Base-by-base conservation (phyloP, 164 flowering plant genomes). In the Dillenia turbinata region DNA sequence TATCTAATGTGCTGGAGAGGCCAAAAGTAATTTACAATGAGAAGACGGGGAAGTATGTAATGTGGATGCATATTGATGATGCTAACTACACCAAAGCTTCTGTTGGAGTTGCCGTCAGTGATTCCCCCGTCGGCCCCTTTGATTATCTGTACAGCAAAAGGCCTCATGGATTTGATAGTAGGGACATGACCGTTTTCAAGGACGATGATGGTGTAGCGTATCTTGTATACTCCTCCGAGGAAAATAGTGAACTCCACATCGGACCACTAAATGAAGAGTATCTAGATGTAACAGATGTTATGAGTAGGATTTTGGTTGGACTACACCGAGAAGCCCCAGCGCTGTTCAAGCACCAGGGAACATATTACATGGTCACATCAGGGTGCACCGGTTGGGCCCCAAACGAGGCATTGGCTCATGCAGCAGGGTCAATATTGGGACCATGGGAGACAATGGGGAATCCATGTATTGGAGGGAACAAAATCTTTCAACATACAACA, bases 51-150 rank as follows among this genome's bases (percentile, higher is more conserved):
- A 87, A 92, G 64, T 95, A 92, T 57, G 95, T 95, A 13, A 95
- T 95, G 99, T 95, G 97, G 99, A 95, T 95, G 97, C 99, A 95
- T 62, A 80, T 95, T 19, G 99, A 95, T 50, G 84, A 92, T 79
- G 76, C 69, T 54, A 95, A 92, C 80, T 95, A 95, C 76, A 95
- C 97, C 52, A 92, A 81, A 73, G 99, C 99, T 53, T 65, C 87
- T 2, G 89, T 86, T 13, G 99, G 99, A 14, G 76, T 92, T 26
- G 99, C 97, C 17, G 56, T 85, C 26, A 88, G 96, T 19, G 82
- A 86, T 56, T 75, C 67, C n/a, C 96, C 99, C 6, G 79, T 79
- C 7, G 99, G 97, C n/a, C 99, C 97, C 10, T 95, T 90, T 51
- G 72, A 80, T 43, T 95, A 95, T 64, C 87, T 92, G 51, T 71